phyloP scores from a whole-genome alignment of 23 red algal genomes.

The Chondrus crispus region DNA sequence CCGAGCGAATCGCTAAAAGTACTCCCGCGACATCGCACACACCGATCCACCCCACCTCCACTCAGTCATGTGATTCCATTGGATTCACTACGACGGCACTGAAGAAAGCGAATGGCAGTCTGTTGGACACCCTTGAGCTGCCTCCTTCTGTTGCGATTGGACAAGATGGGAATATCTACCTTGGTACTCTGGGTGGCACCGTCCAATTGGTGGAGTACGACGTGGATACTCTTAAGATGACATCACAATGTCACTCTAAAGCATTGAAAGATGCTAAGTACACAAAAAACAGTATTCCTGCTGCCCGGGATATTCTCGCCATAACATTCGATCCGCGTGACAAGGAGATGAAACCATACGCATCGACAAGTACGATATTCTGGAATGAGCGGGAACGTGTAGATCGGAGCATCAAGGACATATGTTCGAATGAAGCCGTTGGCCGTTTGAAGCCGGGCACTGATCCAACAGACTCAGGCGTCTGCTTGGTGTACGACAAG shows the following conservation, averaged over 20 bases:
- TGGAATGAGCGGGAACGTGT: conserved; percentile 24
- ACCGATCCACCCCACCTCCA: too few relatives aligned
- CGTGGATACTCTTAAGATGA: not conserved
- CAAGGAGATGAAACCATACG: conserved; percentile 15
- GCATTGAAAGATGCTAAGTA: not conserved
- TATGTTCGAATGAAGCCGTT: conserved; percentile 47
- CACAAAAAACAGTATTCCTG: not conserved
- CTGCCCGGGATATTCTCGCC: conserved; percentile 45
- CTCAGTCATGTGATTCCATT: conserved; percentile 43
- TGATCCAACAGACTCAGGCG: not conserved
- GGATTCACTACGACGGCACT: not conserved
- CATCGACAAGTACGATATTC: conserved; percentile 30
- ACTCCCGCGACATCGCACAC: too few relatives aligned
- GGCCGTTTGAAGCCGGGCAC: conserved; percentile 24
- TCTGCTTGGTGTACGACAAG: conserved; percentile 50
- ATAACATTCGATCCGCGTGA: conserved; percentile 59
- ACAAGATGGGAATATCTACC: conserved; percentile 42
- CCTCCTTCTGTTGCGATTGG: conserved; percentile 24
- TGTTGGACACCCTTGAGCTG: conserved; percentile 14
- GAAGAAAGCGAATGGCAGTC: not conserved
- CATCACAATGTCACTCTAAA: conserved; percentile 28
- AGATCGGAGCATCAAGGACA: not conserved
- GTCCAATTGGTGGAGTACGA: conserved; percentile 47
- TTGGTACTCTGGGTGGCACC: conserved; percentile 32
- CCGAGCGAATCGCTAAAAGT: too few relatives aligned